phyloP scores from a whole-genome alignment of 2,329 filamentous ascomycete genomes.

The Colletotrichum destructivum region DNA sequence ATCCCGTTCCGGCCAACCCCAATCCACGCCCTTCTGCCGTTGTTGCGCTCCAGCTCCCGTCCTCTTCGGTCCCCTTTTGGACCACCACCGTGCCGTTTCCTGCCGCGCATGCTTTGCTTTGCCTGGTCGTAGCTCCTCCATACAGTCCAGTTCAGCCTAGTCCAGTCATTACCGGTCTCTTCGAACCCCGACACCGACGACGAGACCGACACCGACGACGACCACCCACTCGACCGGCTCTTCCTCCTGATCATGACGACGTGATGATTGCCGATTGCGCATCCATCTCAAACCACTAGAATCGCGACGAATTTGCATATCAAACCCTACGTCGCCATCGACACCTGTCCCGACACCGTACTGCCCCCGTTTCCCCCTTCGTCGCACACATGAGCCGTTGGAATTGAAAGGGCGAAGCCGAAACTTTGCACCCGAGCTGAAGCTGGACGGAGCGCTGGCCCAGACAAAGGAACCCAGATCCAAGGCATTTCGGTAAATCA shows the following conservation, averaged over 20 bases:
- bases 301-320: slow-evolving; percentile 1
- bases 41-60: slow-evolving; percentile 2
- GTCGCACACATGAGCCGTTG: slow-evolving; percentile 38
- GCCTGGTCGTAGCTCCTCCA: slow-evolving; percentile 20
- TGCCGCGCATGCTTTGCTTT: slow-evolving; percentile 23
- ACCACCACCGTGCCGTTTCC: background rate
- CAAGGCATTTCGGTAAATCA: slow-evolving; percentile 7
- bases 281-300: slow-evolving; percentile 15
- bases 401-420: slow-evolving; percentile 34
- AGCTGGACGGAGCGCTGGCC: slow-evolving; percentile 35
- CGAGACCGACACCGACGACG: slow-evolving; percentile 19
- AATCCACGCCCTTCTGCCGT: background rate
- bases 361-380: slow-evolving; percentile 3
- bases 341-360: background rate
- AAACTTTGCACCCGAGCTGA: slow-evolving; percentile 39
- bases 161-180: slow-evolving; percentile 16
- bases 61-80: background rate
- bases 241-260: slow-evolving; percentile 29
- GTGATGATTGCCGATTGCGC: slow-evolving; percentile 33
- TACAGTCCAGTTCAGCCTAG: slow-evolving; percentile 12
- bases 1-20: background rate
- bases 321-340: slow-evolving; percentile 1
- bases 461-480: slow-evolving; percentile 19
- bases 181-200: slow-evolving; percentile 24
- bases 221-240: slow-evolving; percentile 7